phyloP scores from a whole-genome alignment of 1,284 basidiomycete genomes.

The Sanghuangporus baumii region DNA sequence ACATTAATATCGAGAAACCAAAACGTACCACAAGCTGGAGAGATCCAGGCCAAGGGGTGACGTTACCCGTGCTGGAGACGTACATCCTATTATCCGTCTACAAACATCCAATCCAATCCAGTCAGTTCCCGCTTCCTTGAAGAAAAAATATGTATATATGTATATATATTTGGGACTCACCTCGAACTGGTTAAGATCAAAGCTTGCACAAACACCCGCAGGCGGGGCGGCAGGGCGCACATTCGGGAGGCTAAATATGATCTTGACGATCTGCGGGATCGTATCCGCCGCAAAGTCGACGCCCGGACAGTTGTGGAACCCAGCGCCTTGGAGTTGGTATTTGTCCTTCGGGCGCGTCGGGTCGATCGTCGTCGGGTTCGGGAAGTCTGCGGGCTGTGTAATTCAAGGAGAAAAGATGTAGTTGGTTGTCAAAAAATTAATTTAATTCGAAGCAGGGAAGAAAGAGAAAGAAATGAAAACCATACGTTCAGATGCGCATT shows the following conservation, averaged over 20 bases:
- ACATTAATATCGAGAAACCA: no score
- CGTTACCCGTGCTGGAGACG: slow-evolving; percentile 24
- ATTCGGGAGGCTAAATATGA: slow-evolving; percentile 41
- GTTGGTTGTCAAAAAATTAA: neutral
- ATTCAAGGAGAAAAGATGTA: neutral
- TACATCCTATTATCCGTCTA: slow-evolving; percentile 26
- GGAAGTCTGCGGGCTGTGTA: slow-evolving; percentile 36
- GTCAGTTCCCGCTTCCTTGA: neutral
- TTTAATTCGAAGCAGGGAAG: neutral
- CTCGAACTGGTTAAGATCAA: slow-evolving; percentile 21
- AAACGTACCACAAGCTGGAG: slow-evolving; percentile 25
- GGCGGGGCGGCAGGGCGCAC: slow-evolving; percentile 38
- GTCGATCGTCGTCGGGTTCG: slow-evolving; percentile 36
- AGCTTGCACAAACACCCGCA: slow-evolving; percentile 33
- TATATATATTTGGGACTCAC: slow-evolving; percentile 3
- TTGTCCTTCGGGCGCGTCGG: slow-evolving; percentile 32
- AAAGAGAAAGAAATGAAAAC: neutral
- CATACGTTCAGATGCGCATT: slow-evolving; percentile 46
- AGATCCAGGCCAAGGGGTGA: slow-evolving; percentile 27
- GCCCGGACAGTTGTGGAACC: slow-evolving; percentile 42
- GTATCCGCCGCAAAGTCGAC: slow-evolving; percentile 34
- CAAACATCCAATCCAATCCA: neutral
- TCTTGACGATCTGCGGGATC: slow-evolving; percentile 39
- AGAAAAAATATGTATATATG: no score
- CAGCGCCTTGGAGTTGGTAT: slow-evolving; percentile 39